A percentile compares a stretch with the other conserved stretches of the same genome.
Evolutionary conservation across 305 asterid genomes (phyloP).

Genomic region (Fraxinus albicans): DNA sequence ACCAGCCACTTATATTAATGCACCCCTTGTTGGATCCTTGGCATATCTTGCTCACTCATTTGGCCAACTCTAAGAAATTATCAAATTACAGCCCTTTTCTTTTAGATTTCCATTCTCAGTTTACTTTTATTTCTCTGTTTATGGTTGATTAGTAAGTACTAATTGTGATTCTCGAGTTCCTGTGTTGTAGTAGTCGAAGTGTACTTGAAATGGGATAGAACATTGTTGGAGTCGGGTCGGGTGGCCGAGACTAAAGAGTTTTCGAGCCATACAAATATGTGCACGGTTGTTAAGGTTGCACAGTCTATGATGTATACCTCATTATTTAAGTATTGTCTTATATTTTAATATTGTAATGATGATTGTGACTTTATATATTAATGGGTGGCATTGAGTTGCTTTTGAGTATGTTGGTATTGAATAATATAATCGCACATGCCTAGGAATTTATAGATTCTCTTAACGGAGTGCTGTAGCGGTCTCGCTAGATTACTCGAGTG

Average conservation of each 20-base stretch:
- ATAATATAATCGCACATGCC: background rate
- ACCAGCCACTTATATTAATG: conserved; percentile 93
- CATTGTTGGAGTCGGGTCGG: background rate
- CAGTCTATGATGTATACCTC: background rate
- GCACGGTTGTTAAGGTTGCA: conserved; percentile 21
- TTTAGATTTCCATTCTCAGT: background rate
- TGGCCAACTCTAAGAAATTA: conserved; percentile 57
- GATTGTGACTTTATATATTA: background rate
- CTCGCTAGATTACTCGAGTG: background rate
- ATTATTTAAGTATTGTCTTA: background rate
- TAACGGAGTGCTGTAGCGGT: background rate
- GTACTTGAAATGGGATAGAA: background rate
- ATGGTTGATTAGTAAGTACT: background rate
- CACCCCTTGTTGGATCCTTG: conserved; percentile 86
- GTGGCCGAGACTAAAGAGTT: conserved; percentile 11
- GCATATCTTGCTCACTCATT: conserved; percentile 90
- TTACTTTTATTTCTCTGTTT: background rate
- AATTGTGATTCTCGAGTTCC: background rate
- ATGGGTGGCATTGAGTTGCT: background rate
- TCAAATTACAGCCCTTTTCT: background rate
- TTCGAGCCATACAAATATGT: conserved; percentile 5
- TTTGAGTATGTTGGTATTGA: background rate
- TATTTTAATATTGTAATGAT: background rate
- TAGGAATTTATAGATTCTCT: background rate
- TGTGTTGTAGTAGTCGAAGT: background rate